Evolutionary conservation across 495 filamentous ascomycete species (phyloP).

Genomic region (Aspergillus asperescens): DNA sequence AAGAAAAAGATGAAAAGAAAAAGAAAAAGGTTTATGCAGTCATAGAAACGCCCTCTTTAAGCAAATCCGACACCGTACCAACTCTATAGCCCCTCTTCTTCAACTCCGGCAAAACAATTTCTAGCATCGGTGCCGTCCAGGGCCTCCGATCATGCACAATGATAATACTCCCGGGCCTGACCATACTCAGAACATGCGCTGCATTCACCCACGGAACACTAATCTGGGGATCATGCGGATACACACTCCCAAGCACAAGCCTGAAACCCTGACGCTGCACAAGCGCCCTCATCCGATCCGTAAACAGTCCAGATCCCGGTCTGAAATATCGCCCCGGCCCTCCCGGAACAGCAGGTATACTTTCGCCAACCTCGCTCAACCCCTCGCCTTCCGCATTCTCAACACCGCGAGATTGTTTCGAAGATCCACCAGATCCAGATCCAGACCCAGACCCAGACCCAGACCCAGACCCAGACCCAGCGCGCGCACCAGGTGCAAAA

Average conservation of each 20-base stretch:
- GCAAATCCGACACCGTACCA: conserved; percentile 60
- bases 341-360: background rate
- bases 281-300: conserved; percentile 54
- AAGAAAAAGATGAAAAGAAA: background rate
- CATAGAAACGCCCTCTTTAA: conserved; percentile 27
- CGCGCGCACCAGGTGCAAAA: background rate
- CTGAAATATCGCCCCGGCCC: conserved; percentile 52
- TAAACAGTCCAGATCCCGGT: conserved; percentile 78
- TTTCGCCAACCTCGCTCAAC: conserved; percentile 18
- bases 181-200: conserved; percentile 73
- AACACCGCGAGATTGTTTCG: background rate
- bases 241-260: conserved; percentile 73
- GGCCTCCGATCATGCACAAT: conserved; percentile 75
- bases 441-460: background rate
- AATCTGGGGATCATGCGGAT: conserved; percentile 83
- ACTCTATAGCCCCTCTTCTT: conserved; percentile 60
- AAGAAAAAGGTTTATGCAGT: background rate
- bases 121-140: conserved; percentile 75
- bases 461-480: background rate
- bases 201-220: conserved; percentile 62
- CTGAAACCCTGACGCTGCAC: conserved; percentile 53
- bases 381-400: conserved; percentile 28
- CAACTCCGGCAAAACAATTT: conserved; percentile 63
- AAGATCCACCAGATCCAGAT: background rate
- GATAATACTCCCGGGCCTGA: conserved; percentile 68